Conservation (phyloP, 331 rosid species). For the Ulmus americana region DNA sequence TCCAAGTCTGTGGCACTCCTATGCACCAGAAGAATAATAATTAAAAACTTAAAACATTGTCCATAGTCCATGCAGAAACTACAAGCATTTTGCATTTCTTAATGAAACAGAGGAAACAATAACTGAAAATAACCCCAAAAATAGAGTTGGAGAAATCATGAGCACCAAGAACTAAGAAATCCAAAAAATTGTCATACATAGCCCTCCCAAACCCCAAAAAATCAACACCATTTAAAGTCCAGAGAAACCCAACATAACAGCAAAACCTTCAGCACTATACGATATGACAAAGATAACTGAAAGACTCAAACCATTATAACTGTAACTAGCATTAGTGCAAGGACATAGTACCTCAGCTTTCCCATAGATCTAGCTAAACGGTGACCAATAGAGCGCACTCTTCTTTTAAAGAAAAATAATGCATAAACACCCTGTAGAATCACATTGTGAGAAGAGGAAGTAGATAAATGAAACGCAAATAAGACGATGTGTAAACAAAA, state of each 20-base stretch:
- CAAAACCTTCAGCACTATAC: not conserved
- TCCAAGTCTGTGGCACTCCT: constrained; percentile 81
- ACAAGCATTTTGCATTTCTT: no score
- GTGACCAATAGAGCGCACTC: constrained; percentile 90
- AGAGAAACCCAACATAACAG: not conserved
- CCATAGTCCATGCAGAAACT: no score
- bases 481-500: constrained; percentile 6
- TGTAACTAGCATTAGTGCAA: not conserved
- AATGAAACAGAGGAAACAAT: no score
- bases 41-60: not conserved
- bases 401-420: constrained; percentile 77
- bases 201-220: no score
- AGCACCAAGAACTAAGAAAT: not conserved
- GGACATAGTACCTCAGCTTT: constrained; percentile 57
- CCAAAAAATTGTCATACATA: not conserved
- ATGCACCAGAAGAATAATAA: constrained; percentile 18
- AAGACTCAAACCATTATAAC: not conserved
- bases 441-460: constrained; percentile 21
- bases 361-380: constrained; percentile 89
- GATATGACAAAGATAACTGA: not conserved
- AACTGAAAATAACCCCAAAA: no score
- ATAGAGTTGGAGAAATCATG: no score
- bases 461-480: constrained; percentile 10
- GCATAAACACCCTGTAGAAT: constrained; percentile 80
- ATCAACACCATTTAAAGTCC: no score